Evolutionary conservation across 2,329 filamentous ascomycete species (phyloP).

Genomic region (Exophiala oligosperma): DNA sequence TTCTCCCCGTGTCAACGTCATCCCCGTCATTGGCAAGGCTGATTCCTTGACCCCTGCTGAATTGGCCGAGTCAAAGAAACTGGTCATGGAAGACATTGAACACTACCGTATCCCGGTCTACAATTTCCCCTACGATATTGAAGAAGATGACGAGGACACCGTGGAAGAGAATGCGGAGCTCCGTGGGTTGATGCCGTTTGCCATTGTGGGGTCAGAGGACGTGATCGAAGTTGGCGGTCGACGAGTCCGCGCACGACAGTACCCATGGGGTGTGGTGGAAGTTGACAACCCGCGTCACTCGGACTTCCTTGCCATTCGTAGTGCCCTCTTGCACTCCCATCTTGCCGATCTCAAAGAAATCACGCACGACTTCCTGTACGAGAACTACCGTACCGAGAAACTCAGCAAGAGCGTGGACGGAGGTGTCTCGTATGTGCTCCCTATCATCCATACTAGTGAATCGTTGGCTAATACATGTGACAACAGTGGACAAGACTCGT

Average conservation of each 20-base stretch:
- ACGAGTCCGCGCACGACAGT: slow-evolving; percentile 90
- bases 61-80: slow-evolving; percentile 98
- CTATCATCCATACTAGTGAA: slow-evolving; percentile 18
- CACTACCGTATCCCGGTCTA: slow-evolving; percentile 99
- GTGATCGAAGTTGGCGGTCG: slow-evolving; percentile 90
- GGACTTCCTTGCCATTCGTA: slow-evolving; percentile 96
- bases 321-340: slow-evolving; percentile 94
- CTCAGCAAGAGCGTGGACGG: slow-evolving; percentile 98
- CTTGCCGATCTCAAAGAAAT: slow-evolving; percentile 98
- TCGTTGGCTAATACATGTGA: slow-evolving; percentile 24
- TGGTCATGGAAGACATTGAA: slow-evolving; percentile 99
- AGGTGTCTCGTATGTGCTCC: slow-evolving; percentile 72
- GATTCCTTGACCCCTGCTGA: slow-evolving; percentile 95
- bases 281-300: slow-evolving; percentile 99
- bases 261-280: slow-evolving; percentile 98
- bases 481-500: slow-evolving; percentile 66
- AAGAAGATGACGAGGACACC: slow-evolving; percentile 98
- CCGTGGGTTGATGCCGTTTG: slow-evolving; percentile 96
- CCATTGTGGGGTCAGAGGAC: slow-evolving; percentile 97
- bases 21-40: slow-evolving; percentile 97
- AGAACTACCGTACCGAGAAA: slow-evolving; percentile 99
- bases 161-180: slow-evolving; percentile 99
- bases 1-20: slow-evolving; percentile 96
- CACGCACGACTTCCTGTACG: slow-evolving; percentile 98
- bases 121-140: slow-evolving; percentile 99